phyloP scores from a whole-genome alignment of 2,329 filamentous ascomycete genomes.

The Colletotrichum godetiae region DNA sequence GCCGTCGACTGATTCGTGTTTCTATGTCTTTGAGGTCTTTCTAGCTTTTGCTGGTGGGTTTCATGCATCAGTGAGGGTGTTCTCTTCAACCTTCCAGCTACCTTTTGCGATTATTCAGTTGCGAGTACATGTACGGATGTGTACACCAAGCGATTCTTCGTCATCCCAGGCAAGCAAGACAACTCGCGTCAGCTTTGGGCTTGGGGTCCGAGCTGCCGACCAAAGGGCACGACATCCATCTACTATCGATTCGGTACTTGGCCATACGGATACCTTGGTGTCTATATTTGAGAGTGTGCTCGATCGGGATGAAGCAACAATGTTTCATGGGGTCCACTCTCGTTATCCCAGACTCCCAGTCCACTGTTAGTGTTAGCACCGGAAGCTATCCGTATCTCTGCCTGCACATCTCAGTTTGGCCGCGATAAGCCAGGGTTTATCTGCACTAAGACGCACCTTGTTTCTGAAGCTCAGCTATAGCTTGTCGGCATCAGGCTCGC shows the following conservation, averaged over 20 bases:
- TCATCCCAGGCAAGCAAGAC: conserved; percentile 11
- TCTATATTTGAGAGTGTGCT: neutral
- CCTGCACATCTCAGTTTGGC: neutral
- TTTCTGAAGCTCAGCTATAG: neutral
- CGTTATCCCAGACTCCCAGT: conserved; percentile 5
- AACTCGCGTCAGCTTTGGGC: neutral
- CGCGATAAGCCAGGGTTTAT: neutral
- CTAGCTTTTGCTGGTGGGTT: conserved; percentile 32
- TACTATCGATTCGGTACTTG: conserved; percentile 2
- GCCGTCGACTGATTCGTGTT: conserved; percentile 30
- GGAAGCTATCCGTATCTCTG: conserved; percentile 18
- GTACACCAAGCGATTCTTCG: neutral
- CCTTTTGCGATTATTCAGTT: neutral
- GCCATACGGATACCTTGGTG: neutral
- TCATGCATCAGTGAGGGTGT: conserved; percentile 34
- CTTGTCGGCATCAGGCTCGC: neutral
- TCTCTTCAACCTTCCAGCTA: conserved; percentile 1
- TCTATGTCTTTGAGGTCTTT: neutral
- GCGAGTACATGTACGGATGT: neutral
- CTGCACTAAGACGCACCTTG: neutral
- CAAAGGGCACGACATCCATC: neutral
- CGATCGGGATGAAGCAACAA: conserved; percentile 24
- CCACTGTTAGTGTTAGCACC: neutral
- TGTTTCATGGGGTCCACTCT: conserved; percentile 26
- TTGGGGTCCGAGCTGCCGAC: neutral